Conservation (phyloP, 306 rosid species). For the Hippophae tibetana region DNA sequence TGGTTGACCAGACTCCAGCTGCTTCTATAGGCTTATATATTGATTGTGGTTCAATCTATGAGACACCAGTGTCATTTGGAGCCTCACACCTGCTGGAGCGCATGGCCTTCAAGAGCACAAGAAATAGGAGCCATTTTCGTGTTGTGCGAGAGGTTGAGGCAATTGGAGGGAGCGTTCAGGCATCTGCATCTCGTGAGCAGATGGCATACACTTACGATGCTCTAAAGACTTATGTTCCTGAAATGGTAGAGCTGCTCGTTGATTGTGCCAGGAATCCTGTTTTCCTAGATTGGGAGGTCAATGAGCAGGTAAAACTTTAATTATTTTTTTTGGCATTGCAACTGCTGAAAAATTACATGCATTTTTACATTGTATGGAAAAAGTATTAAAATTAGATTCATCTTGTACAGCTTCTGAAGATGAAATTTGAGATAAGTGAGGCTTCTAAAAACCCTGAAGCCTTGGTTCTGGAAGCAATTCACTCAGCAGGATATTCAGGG, state of each 20-base stretch:
- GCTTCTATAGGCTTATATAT: conserved; percentile 80
- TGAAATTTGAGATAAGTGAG: conserved; percentile 69
- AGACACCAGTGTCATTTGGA: conserved; percentile 65
- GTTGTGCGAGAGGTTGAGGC: conserved; percentile 90
- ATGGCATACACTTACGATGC: conserved; percentile 88
- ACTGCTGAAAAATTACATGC: not conserved
- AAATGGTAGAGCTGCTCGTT: conserved; percentile 86
- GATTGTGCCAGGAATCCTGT: conserved; percentile 72
- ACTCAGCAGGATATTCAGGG: conserved; percentile 81
- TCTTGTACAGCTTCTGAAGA: conserved; percentile 51
- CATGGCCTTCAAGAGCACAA: conserved; percentile 88
- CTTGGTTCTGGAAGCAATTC: conserved; percentile 75
- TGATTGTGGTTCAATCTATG: conserved; percentile 72
- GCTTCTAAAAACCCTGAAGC: conserved; percentile 75
- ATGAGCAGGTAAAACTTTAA: conserved; percentile 58
- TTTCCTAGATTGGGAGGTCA: conserved; percentile 93
- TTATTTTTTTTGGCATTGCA: not conserved
- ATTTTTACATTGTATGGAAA: not conserved
- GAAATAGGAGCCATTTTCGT: conserved; percentile 74
- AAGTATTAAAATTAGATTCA: not conserved
- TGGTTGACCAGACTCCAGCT: conserved; percentile 50
- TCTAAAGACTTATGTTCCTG: conserved; percentile 77
- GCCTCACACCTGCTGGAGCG: conserved; percentile 72
- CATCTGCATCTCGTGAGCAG: conserved; percentile 86
- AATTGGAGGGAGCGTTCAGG: conserved; percentile 79